These are phyloP conservation scores for rapeseed (Brassica napus) DNA, from an alignment of 345 rosid genomes.

Conservation along the genomic window DNA sequence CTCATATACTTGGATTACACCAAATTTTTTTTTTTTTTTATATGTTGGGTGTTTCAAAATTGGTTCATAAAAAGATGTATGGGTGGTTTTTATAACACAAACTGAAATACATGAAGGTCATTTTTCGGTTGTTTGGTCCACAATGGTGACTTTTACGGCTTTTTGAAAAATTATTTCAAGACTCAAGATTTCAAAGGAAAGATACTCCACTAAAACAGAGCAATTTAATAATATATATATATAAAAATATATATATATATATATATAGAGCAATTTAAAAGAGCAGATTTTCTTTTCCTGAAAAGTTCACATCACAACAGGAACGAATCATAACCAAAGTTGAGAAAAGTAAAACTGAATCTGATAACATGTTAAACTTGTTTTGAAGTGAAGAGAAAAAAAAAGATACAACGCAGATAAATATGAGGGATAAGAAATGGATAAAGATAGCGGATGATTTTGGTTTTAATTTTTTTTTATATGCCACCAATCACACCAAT, in stretches of 20 bases:
- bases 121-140: not conserved
- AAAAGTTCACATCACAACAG: not conserved
- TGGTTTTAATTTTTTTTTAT: constrained; percentile 3
- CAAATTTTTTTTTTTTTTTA: too few species aligned
- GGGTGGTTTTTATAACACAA: not conserved
- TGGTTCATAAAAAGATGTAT: not conserved
- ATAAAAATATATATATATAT: too few species aligned
- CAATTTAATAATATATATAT: too few species aligned
- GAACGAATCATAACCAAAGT: constrained; percentile 21
- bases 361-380: constrained; percentile 16
- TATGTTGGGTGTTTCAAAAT: not conserved
- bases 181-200: not conserved
- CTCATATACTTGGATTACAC: too few species aligned
- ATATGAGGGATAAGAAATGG: constrained; percentile 31
- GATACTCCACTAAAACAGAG: not conserved
- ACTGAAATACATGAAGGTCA: not conserved
- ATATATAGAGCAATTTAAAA: too few species aligned
- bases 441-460: constrained; percentile 33
- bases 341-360: constrained; percentile 27
- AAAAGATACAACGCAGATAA: constrained; percentile 22
- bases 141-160: not conserved
- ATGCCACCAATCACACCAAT: constrained; percentile 38
- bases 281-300: not conserved
- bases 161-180: not conserved
- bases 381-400: not conserved